Conservation (phyloP, 768 basidiomycete species). For the Infundibulicybe gibba region DNA sequence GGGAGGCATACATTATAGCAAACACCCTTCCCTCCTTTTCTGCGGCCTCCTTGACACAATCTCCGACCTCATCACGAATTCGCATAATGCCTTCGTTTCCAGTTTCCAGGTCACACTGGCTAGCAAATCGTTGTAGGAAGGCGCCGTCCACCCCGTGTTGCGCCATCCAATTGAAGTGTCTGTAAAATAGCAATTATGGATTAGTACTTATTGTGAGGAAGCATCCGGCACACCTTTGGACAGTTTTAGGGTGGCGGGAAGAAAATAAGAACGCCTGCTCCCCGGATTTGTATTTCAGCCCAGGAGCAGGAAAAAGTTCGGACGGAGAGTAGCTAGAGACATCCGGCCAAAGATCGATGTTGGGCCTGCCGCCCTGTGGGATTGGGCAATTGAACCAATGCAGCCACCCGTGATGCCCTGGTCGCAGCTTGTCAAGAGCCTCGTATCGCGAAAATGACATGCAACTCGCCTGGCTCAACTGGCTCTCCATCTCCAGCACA, state of each 20-base stretch:
- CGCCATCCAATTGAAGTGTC: slow-evolving; percentile 86
- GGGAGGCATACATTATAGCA: slow-evolving; percentile 73
- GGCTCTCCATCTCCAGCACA: slow-evolving; percentile 70
- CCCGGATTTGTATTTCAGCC: slow-evolving; percentile 52
- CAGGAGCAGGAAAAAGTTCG: slow-evolving; percentile 69
- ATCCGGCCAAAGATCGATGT: slow-evolving; percentile 80
- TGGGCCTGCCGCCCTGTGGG: slow-evolving; percentile 64
- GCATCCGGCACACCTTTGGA: slow-evolving; percentile 43
- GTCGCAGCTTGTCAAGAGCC: not conserved
- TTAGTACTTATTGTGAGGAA: not conserved
- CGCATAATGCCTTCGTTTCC: slow-evolving; percentile 54
- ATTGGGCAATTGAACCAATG: slow-evolving; percentile 80
- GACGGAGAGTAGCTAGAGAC: slow-evolving; percentile 64
- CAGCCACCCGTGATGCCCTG: slow-evolving; percentile 81
- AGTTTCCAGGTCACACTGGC: slow-evolving; percentile 57
- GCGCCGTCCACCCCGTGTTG: slow-evolving; percentile 76
- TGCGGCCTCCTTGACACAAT: slow-evolving; percentile 69
- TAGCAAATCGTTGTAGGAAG: slow-evolving; percentile 76
- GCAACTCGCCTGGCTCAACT: slow-evolving; percentile 49
- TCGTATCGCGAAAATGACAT: slow-evolving; percentile 2
- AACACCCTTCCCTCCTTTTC: slow-evolving; percentile 80
- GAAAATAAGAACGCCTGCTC: slow-evolving; percentile 75
- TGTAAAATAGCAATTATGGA: slow-evolving; percentile 10
- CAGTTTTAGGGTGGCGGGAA: slow-evolving; percentile 71
- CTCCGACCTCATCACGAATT: slow-evolving; percentile 69